Base-by-base conservation (phyloP, 225 moss, liverwort and hornwort genomes). In the Pleurozium schreberi region DNA sequence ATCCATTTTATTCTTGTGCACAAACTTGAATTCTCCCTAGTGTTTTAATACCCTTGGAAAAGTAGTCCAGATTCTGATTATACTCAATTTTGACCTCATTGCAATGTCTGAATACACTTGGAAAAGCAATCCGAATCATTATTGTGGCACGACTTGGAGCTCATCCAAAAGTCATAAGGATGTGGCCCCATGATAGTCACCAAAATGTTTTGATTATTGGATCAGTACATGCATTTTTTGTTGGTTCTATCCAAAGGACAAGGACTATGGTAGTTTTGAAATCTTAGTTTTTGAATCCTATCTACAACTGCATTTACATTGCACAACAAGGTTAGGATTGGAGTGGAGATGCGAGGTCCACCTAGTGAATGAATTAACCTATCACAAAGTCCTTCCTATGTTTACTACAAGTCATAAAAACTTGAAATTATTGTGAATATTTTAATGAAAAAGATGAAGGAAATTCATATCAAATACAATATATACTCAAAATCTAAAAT, bases 341-440 rank as follows among this genome's bases (percentile, higher is more conserved):
- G n/a, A n/a, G n/a, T n/a, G n/a, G n/a, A n/a, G n/a, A n/a, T n/a
- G n/a, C n/a, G n/a, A n/a, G n/a, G n/a, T n/a, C n/a, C n/a, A n/a
- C n/a, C n/a, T n/a, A n/a, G n/a, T n/a, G n/a, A n/a, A n/a, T n/a
- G n/a, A n/a, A n/a, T n/a, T n/a, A n/a, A n/a, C n/a, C n/a, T n/a
- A n/a, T n/a, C n/a, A n/a, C n/a, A n/a, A n/a, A n/a, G n/a, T n/a
- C n/a, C n/a, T n/a, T n/a, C n/a, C n/a, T n/a, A 64, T 36, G 14
- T 69, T 0, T 23, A 2, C 2, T 7, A n/a, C 2, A 68, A 13
- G 4, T 22, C 6, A 12, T 69, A 40, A 69, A 13, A 22, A 7
- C n/a, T n/a, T n/a, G 3, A 12, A 21, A 38, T 5, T 20, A 68
- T 0, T n/a, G 0, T 68, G n/a, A 68, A 22, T n/a, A 12, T 68